Base-by-base conservation (phyloP, 2,329 filamentous ascomycete genomes). In the Elsinoe necatrix region DNA sequence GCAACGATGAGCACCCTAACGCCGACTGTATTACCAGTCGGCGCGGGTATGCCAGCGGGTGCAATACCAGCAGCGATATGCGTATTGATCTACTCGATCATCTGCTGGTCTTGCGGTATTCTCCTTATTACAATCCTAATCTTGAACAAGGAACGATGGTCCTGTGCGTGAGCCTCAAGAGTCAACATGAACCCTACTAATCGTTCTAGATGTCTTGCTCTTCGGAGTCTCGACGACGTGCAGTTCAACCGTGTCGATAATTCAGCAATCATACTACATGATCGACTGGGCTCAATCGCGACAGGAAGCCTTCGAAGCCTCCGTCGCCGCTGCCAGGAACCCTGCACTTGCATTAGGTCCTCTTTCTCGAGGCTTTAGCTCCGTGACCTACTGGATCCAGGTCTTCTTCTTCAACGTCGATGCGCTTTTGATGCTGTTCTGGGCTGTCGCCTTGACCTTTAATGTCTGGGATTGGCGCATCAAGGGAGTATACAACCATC, bases 341-440 rank as follows among this genome's bases (percentile, higher is more conserved):
- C 60, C 60, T 5, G 58, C 47, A 9, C 54, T 62, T 4, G 60
- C 59, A 9, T 16, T 62, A 25, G 61, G 61, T 16, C 61, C 61
- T 20, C 43, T 62, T n/a, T 60, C 60, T 6, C 18, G 42, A 16
- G 61, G 61, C 16, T 58, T 61, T 41, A 58, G 56, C 47, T 58
- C 59, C 20, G 57, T 60, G 2, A 52, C 60, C 9, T 63, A 58
- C 23, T 63, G 61, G 61, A 58, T 59, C 4, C 59, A 61, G 2
- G 21, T 60, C n/a, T 62, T 61, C 31, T 58, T 58, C 35, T 61
- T 59, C 39, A 62, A 58, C 25, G 59, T 60, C 20, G 54, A 51
- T 43, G 54, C 55, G 3, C 35, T 61, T 6, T 48, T 57, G 3
- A 47, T 61, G 29, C 31, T 57, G 9, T 57, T 59, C 47, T 58